Conservation (phyloP, 2,329 filamentous ascomycete genomes). For the Ascocoryne sarcoides region DNA sequence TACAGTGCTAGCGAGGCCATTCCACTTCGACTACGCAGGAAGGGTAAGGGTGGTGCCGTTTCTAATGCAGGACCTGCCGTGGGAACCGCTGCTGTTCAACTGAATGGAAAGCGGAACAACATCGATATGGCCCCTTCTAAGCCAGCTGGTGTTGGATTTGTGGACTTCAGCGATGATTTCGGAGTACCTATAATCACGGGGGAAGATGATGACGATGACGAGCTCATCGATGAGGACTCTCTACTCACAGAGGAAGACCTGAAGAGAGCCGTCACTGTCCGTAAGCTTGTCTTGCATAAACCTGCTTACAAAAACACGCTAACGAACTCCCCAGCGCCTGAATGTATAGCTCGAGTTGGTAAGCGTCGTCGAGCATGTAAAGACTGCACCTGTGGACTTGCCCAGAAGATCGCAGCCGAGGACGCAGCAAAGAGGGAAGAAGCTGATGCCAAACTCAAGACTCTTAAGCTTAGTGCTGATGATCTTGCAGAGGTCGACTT, state of each 20-base stretch:
- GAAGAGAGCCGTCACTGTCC: constrained; percentile 65
- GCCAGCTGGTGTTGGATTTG: constrained; percentile 56
- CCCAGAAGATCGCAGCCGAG: constrained; percentile 77
- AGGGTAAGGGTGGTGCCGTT: constrained; percentile 41
- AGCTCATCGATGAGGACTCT: constrained; percentile 84
- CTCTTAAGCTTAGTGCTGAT: constrained; percentile 62
- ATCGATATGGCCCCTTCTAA: constrained; percentile 18
- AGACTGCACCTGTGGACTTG: constrained; percentile 92
- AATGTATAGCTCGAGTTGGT: constrained; percentile 78
- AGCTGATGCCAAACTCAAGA: constrained; percentile 55
- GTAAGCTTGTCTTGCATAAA: constrained; percentile 45
- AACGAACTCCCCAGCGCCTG: constrained; percentile 49
- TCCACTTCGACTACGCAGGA: constrained; percentile 45
- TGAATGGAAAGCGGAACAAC: constrained; percentile 22
- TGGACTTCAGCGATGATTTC: constrained; percentile 59
- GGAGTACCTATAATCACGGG: constrained; percentile 40
- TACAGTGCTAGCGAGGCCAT: constrained; percentile 29
- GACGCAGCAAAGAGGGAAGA: constrained; percentile 58
- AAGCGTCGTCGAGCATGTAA: constrained; percentile 93
- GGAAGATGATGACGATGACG: constrained; percentile 60
- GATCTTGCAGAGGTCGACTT: constrained; percentile 92
- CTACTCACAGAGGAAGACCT: constrained; percentile 81
- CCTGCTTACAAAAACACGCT: constrained; percentile 2
- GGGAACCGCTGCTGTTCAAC: constrained; percentile 24
- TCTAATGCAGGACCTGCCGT: constrained; percentile 30